A percentile compares a stretch with the other conserved stretches of the same genome.
These are phyloP conservation scores for Ustilago hordei DNA, from an alignment of 1,284 basidiomycete genomes.

Conservation along the genomic window DNA sequence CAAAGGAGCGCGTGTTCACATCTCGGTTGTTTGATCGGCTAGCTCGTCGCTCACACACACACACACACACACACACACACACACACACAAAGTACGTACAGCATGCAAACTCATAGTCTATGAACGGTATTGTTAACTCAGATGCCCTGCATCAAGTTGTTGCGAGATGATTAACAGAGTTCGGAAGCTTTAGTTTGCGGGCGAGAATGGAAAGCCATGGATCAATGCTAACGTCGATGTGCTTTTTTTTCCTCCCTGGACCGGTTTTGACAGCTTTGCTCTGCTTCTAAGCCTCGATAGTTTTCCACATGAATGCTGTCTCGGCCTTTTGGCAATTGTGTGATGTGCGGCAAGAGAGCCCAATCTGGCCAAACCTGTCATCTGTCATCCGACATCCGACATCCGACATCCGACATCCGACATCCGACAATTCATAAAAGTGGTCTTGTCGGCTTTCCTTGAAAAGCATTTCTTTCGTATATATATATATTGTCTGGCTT, in stretches of 20 bases:
- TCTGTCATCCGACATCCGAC: background rate
- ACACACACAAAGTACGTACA: background rate
- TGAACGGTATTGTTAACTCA: background rate
- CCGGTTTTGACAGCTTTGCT: background rate
- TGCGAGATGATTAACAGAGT: background rate
- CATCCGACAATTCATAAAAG: no score
- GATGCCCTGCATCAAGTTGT: background rate
- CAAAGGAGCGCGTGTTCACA: background rate
- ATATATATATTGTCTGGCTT: background rate
- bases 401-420: background rate
- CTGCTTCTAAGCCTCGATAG: background rate
- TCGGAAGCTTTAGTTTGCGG: background rate
- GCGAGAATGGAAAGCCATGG: constrained; percentile 1
- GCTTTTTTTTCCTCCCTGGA: background rate
- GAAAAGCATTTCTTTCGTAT: no score
- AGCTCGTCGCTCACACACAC: background rate
- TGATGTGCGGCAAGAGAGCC: background rate
- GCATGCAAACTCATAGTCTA: no score
- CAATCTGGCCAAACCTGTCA: background rate
- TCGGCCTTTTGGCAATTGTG: background rate
- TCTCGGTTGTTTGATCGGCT: background rate
- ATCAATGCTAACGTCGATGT: background rate
- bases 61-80: background rate
- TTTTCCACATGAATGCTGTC: background rate
- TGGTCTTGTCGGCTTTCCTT: no score